Evolutionary conservation across 208 protist species (phyloP).

Genomic region (Leishmania braziliensis): DNA sequence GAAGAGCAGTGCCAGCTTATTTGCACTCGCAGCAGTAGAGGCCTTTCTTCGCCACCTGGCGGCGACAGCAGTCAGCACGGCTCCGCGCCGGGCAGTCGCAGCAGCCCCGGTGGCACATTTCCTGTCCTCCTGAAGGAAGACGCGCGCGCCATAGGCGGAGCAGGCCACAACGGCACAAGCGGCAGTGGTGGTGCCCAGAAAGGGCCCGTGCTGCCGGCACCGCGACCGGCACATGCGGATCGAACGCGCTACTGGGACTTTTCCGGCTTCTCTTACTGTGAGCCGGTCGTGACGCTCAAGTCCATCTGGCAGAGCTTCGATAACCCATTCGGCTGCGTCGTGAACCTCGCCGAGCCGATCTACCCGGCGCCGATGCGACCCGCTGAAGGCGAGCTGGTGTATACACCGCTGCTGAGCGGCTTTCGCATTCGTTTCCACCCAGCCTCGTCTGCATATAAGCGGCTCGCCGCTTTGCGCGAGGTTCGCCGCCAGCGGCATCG

Average conservation of each 20-base stretch:
- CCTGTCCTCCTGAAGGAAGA: not conserved
- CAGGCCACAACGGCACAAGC: not conserved
- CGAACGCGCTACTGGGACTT: constrained; percentile 42
- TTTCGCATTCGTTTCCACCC: constrained; percentile 82
- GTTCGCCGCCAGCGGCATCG: constrained; percentile 32
- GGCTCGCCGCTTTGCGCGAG: constrained; percentile 52
- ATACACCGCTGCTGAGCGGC: constrained; percentile 82
- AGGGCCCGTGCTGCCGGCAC: not conserved
- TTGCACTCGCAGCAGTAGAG: not conserved
- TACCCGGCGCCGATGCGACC: constrained; percentile 63
- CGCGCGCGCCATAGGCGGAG: constrained; percentile 1
- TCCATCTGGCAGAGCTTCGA: constrained; percentile 80
- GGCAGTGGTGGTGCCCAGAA: not conserved
- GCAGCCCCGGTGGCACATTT: not conserved
- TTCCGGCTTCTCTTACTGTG: constrained; percentile 52
- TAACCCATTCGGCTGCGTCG: constrained; percentile 75
- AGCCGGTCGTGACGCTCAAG: constrained; percentile 65
- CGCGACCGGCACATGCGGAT: constrained; percentile 11
- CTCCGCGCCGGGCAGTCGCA: constrained; percentile 15
- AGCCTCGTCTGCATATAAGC: constrained; percentile 50
- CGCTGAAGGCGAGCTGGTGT: constrained; percentile 70
- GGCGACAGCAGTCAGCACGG: constrained; percentile 18
- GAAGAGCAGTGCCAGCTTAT: constrained; percentile 36
- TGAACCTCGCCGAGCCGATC: constrained; percentile 56
- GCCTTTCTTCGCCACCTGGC: not conserved